Percentiles rank a stretch among this genome's conserved stretches.
Evolutionary conservation across 1,139 yeast species (phyloP).

Genomic region (Magnusiomyces tetraspermus): DNA sequence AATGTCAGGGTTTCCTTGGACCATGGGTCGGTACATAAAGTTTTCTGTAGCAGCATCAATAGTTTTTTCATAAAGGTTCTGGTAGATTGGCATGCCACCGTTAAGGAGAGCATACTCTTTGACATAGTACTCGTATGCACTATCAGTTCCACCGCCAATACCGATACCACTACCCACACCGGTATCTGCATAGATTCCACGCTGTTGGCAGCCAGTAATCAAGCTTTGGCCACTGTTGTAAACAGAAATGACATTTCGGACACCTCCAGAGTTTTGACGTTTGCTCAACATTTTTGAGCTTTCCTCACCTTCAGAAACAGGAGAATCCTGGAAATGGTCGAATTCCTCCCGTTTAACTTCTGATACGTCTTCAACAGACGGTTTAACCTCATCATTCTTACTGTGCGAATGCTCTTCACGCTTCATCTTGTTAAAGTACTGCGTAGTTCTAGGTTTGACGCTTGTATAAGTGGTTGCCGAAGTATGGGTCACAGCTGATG

Average conservation of each 20-base stretch:
- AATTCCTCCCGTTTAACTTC: too few species aligned
- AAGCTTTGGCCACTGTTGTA: constrained; percentile 4
- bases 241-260: background rate
- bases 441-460: background rate
- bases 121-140: constrained; percentile 59
- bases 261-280: background rate
- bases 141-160: constrained; percentile 58
- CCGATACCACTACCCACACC: constrained; percentile 20
- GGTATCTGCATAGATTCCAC: constrained; percentile 1
- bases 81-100: constrained; percentile 36
- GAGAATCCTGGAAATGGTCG: background rate
- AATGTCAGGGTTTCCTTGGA: constrained; percentile 38
- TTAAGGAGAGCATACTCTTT: constrained; percentile 48
- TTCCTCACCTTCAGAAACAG: background rate
- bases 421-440: background rate
- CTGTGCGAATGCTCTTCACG: too few species aligned
- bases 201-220: constrained; percentile 4
- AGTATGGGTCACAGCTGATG: background rate
- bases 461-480: background rate
- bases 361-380: too few species aligned
- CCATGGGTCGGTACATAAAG: constrained; percentile 37
- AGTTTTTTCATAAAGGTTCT: constrained; percentile 33
- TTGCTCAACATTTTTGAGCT: background rate
- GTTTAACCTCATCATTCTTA: too few species aligned
- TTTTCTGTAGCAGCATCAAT: constrained; percentile 34